phyloP scores from a whole-genome alignment of 2,329 filamentous ascomycete species.

The Venturia effusa region DNA sequence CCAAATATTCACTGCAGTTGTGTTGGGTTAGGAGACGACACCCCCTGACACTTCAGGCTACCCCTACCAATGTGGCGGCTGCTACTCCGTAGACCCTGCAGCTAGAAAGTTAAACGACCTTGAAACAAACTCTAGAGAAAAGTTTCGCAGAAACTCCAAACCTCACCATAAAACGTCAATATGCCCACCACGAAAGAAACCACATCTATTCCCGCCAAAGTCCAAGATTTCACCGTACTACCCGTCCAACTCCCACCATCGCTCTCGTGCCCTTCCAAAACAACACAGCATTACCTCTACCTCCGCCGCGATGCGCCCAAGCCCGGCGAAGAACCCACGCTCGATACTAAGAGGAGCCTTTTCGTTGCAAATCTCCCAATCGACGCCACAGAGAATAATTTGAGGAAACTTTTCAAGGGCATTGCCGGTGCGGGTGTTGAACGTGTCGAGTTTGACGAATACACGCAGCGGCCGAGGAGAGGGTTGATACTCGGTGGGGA shows the following conservation, averaged over 20 bases:
- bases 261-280: conserved; percentile 49
- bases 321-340: conserved; percentile 46
- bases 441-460: conserved; percentile 61
- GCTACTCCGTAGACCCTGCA: background rate
- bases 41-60: background rate
- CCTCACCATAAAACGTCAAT: background rate
- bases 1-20: too few species aligned
- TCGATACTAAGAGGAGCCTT: conserved; percentile 65
- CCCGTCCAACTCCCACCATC: conserved; percentile 54
- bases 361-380: conserved; percentile 86
- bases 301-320: conserved; percentile 74
- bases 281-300: conserved; percentile 70
- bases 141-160: background rate
- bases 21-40: background rate
- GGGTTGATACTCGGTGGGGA: conserved; percentile 10
- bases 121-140: background rate
- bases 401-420: conserved; percentile 66
- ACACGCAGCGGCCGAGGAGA: conserved; percentile 33
- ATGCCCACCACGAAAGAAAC: background rate
- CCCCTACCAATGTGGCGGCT: background rate
- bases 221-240: conserved; percentile 35
- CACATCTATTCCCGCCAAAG: background rate
- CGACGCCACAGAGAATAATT: conserved; percentile 67
- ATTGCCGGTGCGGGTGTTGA: conserved; percentile 73
- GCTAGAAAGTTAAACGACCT: background rate